These are phyloP conservation scores for Kurtzmaniella cleridarum DNA, from an alignment of 805 yeast species.

Conservation along the genomic window DNA sequence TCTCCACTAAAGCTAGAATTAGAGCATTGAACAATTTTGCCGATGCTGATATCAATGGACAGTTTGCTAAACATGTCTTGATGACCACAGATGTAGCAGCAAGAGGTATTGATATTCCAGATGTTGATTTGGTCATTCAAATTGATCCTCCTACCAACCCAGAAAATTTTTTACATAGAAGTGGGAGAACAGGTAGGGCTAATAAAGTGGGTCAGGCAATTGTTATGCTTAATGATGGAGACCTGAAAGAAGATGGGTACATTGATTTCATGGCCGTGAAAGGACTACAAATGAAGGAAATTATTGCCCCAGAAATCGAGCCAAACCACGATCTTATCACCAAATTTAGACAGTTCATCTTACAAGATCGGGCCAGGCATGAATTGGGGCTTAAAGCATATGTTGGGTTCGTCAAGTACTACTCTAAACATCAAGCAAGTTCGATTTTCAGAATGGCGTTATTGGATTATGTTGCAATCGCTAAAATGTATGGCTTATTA, in stretches of 20 bases:
- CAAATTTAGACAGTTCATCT: conserved; percentile 46
- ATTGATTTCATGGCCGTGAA: conserved; percentile 76
- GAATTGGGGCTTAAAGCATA: conserved; percentile 76
- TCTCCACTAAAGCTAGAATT: conserved; percentile 72
- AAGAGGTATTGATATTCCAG: conserved; percentile 91
- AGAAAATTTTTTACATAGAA: conserved; percentile 84
- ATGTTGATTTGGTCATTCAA: conserved; percentile 91
- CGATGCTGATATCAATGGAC: conserved; percentile 35
- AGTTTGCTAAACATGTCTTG: conserved; percentile 33
- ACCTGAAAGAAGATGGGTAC: conserved; percentile 74
- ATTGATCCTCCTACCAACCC: conserved; percentile 94
- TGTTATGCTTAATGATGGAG: conserved; percentile 57
- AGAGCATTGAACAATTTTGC: conserved; percentile 65
- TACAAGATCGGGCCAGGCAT: conserved; percentile 72
- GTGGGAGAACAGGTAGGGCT: conserved; percentile 95
- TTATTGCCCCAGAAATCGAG: conserved; percentile 17
- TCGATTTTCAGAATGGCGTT: conserved; percentile 77
- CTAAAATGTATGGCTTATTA: conserved; percentile 71
- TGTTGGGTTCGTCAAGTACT: conserved; percentile 78
- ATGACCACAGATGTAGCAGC: conserved; percentile 99
- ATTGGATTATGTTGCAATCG: conserved; percentile 68
- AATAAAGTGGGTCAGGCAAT: conserved; percentile 77
- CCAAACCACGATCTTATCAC: conserved; percentile 3
- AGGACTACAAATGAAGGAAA: conserved; percentile 44
- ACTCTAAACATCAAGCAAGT: conserved; percentile 80